These are phyloP conservation scores for Sphagnum contortum DNA, from an alignment of 225 moss, liverwort and hornwort species.

Conservation along the genomic window DNA sequence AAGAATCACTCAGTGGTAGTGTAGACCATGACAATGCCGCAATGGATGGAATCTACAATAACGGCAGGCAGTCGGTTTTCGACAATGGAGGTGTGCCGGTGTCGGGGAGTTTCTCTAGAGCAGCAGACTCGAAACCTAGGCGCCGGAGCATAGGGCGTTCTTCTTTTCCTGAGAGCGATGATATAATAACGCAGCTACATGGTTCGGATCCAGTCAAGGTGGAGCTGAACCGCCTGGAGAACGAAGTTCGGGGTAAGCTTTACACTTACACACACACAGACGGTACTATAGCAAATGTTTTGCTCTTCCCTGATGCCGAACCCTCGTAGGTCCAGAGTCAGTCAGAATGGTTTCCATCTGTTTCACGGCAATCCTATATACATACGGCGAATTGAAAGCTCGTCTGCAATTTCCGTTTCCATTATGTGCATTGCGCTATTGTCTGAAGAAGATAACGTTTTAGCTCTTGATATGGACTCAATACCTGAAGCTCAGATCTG, in stretches of 20 bases:
- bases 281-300: neutral
- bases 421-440: neutral
- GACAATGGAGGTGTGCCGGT: conserved; percentile 30
- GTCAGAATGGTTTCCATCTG: too few relatives aligned
- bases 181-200: conserved; percentile 49
- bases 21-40: conserved; percentile 49
- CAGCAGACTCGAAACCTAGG: conserved; percentile 30
- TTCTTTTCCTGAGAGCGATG: conserved; percentile 45
- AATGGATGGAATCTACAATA: conserved; percentile 45
- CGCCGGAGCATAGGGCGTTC: conserved; percentile 29
- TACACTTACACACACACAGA: neutral
- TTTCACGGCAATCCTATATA: too few relatives aligned
- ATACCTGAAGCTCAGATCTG: too few relatives aligned
- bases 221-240: conserved; percentile 58
- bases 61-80: conserved; percentile 44
- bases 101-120: conserved; percentile 30
- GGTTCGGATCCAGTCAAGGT: conserved; percentile 62
- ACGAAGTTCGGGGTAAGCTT: conserved; percentile 55
- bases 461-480: too few relatives aligned
- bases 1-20: conserved; percentile 55
- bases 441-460: neutral
- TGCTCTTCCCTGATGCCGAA: neutral
- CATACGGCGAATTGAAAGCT: too few relatives aligned
- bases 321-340: neutral
- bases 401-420: neutral